Conservation (phyloP, 768 basidiomycete species). For the Stropharia rugosoannulata region DNA sequence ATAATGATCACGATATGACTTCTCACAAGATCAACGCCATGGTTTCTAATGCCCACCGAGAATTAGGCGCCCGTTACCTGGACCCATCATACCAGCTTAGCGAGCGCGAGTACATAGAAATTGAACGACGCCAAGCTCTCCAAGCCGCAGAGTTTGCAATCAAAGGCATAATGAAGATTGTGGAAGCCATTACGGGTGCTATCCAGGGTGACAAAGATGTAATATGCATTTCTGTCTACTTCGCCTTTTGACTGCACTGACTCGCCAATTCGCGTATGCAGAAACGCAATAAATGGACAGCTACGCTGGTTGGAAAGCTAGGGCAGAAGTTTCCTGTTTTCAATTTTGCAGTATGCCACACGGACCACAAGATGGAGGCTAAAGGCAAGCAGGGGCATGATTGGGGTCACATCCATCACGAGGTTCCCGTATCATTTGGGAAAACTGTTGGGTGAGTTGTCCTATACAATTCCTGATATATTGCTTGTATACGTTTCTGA, state of each 20-base stretch:
- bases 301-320: too few species aligned
- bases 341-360: neutral
- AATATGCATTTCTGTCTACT: too few species aligned
- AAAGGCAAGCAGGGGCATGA: neutral
- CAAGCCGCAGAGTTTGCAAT: neutral
- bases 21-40: too few species aligned
- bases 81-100: neutral
- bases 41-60: too few species aligned
- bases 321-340: neutral
- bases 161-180: neutral
- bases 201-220: too few species aligned
- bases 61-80: neutral
- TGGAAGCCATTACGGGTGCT: too few species aligned
- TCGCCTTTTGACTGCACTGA: too few species aligned
- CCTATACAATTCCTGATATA: neutral
- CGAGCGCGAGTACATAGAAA: neutral
- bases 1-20: too few species aligned
- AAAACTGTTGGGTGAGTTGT: neutral
- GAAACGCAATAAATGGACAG: too few species aligned
- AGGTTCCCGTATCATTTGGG: neutral
- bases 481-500: neutral
- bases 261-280: too few species aligned
- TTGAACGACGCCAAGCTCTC: neutral
- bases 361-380: neutral
- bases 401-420: neutral